Base-by-base conservation (phyloP, 2,329 filamentous ascomycete genomes). In the Pezicula neosporulosa region DNA sequence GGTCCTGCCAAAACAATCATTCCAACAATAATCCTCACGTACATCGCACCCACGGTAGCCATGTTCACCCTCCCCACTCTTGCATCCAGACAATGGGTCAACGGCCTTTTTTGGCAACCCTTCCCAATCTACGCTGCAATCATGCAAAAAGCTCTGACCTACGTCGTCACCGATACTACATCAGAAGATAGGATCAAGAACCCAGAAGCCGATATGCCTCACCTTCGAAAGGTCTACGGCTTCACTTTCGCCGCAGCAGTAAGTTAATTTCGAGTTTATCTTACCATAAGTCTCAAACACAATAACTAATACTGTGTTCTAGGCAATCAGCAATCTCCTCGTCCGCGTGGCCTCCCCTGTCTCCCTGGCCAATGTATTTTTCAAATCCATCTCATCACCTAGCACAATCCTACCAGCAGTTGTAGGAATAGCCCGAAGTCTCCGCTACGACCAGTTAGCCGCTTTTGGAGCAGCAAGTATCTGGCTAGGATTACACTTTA, bases 1-100 rank as follows among this genome's bases (percentile, higher is more conserved):
- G 51, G 59, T 12, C 59, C 63, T 8, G 63, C 62, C 6, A 59
- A 60, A 38, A 63, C 62, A 2, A 57, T 70, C 36, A 52, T 69
- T 28, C 63, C 65, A 8, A 57, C 64, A 1, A 56, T 66, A 21
- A 39, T 61, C 6, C 28, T 62, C 1, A 51, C 61, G 0, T 66
- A 63, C 41, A 47, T 63, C 16, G 43, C 63, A 13, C 65, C 67
- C 0, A 52, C 58, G 0, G 44, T 64, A 3, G 52, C 56, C n/a
- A 64, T 63, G 58, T 58, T 61, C 30, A 47, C 43, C 8, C 54
- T 53, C 2, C 49, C 56, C 18, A 41, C 36, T 16, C 44, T 61
- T 10, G 45, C 52, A 15, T 60, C 47, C 18, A 54, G 56, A 6
- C 62, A 66, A 52, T 60, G 54, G 52, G 30, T 49, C 18, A 28